Conservation (phyloP, 1,284 basidiomycete genomes). For the Boletellus dicymbophilus region DNA sequence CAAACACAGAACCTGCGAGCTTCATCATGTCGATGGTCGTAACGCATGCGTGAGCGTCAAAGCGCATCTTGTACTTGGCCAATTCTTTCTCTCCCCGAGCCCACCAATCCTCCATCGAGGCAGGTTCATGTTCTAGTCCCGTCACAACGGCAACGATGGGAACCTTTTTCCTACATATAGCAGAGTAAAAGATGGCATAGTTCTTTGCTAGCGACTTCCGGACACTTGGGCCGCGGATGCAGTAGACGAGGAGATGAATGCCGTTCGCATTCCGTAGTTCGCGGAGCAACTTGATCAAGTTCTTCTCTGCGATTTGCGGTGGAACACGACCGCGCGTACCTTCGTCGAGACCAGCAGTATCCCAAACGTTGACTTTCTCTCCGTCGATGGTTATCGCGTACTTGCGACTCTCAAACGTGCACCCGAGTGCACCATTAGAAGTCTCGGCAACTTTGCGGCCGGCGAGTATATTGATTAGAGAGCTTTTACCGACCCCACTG, state of each 20-base stretch:
- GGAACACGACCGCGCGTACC: conserved; percentile 26
- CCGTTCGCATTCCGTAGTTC: conserved; percentile 28
- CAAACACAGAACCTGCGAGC: conserved; percentile 16
- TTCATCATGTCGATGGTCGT: conserved; percentile 30
- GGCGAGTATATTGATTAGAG: conserved; percentile 32
- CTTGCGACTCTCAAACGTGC: conserved; percentile 27
- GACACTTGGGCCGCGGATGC: conserved; percentile 31
- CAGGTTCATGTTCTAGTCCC: conserved; percentile 31
- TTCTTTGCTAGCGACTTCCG: conserved; percentile 28
- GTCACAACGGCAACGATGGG: conserved; percentile 35
- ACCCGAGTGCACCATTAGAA: conserved; percentile 29
- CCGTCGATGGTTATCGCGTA: conserved; percentile 18
- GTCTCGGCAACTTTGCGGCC: conserved; percentile 25
- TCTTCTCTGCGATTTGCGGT: conserved; percentile 25
- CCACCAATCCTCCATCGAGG: conserved; percentile 38
- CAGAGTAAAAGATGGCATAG: conserved; percentile 32
- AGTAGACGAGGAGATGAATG: conserved; percentile 35
- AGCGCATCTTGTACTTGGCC: conserved; percentile 27
- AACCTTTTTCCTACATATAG: conserved; percentile 30
- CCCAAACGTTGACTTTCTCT: conserved; percentile 29
- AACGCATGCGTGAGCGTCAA: conserved; percentile 33
- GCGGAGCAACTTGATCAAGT: conserved; percentile 24
- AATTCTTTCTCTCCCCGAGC: conserved; percentile 26
- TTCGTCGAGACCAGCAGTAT: conserved; percentile 32
- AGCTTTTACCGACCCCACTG: conserved; percentile 36